Conservation (phyloP, 1,139 yeast species). For the Candida sp. region DNA sequence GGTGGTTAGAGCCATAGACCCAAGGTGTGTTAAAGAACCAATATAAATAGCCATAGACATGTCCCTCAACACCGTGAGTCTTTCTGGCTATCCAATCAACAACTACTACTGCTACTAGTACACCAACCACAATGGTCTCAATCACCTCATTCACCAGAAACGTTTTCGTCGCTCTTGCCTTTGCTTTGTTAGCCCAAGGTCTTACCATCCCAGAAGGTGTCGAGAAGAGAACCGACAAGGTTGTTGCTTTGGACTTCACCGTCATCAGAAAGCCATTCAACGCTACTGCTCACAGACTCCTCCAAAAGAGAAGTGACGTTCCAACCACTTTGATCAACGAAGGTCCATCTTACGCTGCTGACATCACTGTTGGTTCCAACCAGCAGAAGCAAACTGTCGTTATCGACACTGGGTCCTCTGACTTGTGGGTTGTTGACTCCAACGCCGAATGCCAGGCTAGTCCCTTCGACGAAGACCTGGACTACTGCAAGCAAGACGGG, state of each 20-base stretch:
- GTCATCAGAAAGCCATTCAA: slow-evolving; percentile 7
- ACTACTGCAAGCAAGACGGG: slow-evolving; percentile 7
- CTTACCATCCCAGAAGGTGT: slow-evolving; percentile 10
- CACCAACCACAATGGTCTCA: slow-evolving; percentile 12
- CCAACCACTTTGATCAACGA: slow-evolving; percentile 9
- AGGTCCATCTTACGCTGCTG: slow-evolving; percentile 11
- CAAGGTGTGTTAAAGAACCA: background rate
- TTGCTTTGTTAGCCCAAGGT: slow-evolving; percentile 15
- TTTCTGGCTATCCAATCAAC: background rate
- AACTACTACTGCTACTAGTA: background rate
- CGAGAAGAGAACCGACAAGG: slow-evolving; percentile 6
- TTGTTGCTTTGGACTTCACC: slow-evolving; percentile 7
- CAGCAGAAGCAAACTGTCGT: slow-evolving; percentile 16
- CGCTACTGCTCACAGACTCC: slow-evolving; percentile 43
- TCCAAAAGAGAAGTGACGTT: slow-evolving; percentile 16
- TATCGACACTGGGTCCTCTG: slow-evolving; percentile 34
- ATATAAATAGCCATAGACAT: background rate
- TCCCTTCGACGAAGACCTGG: background rate
- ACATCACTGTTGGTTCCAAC: slow-evolving; percentile 14
- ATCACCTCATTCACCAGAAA: slow-evolving; percentile 14
- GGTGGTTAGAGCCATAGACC: background rate
- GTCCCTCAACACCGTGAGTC: background rate
- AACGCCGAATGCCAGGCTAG: slow-evolving; percentile 18
- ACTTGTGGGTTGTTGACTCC: slow-evolving; percentile 32
- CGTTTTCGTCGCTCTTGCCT: slow-evolving; percentile 12